phyloP scores from a whole-genome alignment of 2,329 filamentous ascomycete species.

The Chalara sp. region DNA sequence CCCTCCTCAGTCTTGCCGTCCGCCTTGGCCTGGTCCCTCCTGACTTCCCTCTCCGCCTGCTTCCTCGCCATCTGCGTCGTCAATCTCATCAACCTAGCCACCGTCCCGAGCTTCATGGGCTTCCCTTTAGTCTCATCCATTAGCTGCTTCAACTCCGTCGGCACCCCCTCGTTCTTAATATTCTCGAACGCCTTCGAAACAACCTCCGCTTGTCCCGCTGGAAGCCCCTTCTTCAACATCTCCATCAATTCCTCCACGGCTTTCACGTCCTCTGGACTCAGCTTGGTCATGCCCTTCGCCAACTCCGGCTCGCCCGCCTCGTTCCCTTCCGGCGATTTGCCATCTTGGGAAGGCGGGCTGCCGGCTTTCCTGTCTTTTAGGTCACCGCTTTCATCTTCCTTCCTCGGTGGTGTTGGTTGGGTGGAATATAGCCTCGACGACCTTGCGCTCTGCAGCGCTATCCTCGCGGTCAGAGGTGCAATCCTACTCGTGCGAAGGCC shows the following conservation, averaged over 20 bases:
- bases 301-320: conserved; percentile 22
- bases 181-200: conserved; percentile 54
- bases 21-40: neutral
- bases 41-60: conserved; percentile 21
- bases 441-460: too few species aligned
- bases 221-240: conserved; percentile 45
- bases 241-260: conserved; percentile 50
- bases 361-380: too few species aligned
- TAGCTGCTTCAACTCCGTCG: conserved; percentile 43
- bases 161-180: conserved; percentile 63
- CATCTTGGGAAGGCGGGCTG: conserved; percentile 14
- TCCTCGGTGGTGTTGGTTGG: too few species aligned
- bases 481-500: too few species aligned
- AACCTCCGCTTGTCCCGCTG: conserved; percentile 51
- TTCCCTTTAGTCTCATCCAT: conserved; percentile 23
- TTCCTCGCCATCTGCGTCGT: conserved; percentile 25
- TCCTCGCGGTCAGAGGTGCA: too few species aligned
- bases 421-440: too few species aligned
- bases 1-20: conserved; percentile 9
- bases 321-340: conserved; percentile 22
- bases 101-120: conserved; percentile 19
- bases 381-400: too few species aligned
- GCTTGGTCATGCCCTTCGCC: conserved; percentile 25
- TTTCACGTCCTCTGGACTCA: conserved; percentile 49
- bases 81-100: conserved; percentile 28